Percentiles rank a stretch among this genome's conserved stretches.
These are phyloP conservation scores for Xylariaceae sp. DNA, from an alignment of 2,329 filamentous ascomycete species.

Conservation along the genomic window DNA sequence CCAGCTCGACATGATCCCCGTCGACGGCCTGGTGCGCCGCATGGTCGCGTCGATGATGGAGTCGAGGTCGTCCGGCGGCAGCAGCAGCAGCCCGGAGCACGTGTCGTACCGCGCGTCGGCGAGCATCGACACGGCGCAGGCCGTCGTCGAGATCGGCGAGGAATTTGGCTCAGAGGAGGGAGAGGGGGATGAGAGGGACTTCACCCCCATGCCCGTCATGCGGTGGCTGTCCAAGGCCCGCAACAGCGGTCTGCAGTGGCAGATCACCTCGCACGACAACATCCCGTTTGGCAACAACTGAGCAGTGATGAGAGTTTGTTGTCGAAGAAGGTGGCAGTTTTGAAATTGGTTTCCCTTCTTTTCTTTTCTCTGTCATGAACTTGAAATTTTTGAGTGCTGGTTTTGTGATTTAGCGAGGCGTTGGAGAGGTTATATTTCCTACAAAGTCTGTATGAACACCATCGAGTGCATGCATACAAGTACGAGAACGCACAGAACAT, in stretches of 20 bases:
- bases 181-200: no score
- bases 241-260: constrained; percentile 1
- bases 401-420: neutral
- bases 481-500: no score
- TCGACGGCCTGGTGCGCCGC: neutral
- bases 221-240: constrained; percentile 3
- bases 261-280: constrained; percentile 3
- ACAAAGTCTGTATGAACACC: neutral
- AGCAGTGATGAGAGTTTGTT: no score
- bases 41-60: neutral
- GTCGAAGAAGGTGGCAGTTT: neutral
- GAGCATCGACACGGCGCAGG: neutral
- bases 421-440: neutral
- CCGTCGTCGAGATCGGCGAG: neutral
- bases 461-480: no score
- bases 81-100: neutral
- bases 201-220: constrained; percentile 1
- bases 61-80: neutral
- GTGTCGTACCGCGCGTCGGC: neutral
- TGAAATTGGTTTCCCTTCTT: neutral
- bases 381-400: neutral
- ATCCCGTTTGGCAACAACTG: constrained; percentile 1
- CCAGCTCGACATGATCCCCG: constrained; percentile 1
- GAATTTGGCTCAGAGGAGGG: neutral
- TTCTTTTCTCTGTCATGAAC: neutral